phyloP scores from a whole-genome alignment of 2,329 filamentous ascomycete genomes.

The Blastomyces parvus region DNA sequence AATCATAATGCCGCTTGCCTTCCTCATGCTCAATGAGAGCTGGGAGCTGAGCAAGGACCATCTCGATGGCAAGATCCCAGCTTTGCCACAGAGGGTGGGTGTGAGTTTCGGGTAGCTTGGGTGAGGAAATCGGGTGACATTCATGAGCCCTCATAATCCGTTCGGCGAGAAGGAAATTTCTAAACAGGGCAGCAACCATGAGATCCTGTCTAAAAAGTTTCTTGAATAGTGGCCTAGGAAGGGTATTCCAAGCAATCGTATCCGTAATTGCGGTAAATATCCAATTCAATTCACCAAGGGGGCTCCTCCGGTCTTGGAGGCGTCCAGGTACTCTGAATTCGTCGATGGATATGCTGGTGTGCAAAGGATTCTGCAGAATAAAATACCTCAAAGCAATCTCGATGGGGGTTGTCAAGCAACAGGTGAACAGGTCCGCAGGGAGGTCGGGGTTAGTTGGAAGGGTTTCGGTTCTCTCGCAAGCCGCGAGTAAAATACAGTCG shows the following conservation, averaged over 20 bases:
- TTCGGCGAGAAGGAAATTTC: conserved; percentile 90
- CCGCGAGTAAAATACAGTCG: conserved; percentile 85
- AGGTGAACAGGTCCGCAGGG: conserved; percentile 90
- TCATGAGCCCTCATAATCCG: conserved; percentile 94
- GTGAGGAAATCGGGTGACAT: conserved; percentile 87
- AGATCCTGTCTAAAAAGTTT: conserved; percentile 95
- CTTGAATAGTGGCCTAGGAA: conserved; percentile 83
- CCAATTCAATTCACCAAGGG: conserved; percentile 94
- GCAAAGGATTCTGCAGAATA: conserved; percentile 77
- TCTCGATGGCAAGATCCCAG: conserved; percentile 94
- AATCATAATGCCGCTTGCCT: conserved; percentile 71
- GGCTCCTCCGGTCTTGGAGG: conserved; percentile 84
- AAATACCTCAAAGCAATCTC: conserved; percentile 97
- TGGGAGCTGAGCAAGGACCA: conserved; percentile 82
- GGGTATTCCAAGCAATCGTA: conserved; percentile 94
- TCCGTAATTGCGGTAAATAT: conserved; percentile 99
- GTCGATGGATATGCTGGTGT: conserved; percentile 60
- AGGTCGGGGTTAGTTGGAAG: conserved; percentile 89
- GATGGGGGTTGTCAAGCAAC: conserved; percentile 91
- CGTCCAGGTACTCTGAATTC: conserved; percentile 83
- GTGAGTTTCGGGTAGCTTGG: conserved; percentile 85
- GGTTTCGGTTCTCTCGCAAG: conserved; percentile 82
- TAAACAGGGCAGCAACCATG: conserved; percentile 96
- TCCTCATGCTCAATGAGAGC: conserved; percentile 69
- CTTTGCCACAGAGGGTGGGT: conserved; percentile 93